Base-by-base conservation (phyloP, 2,329 filamentous ascomycete genomes). In the Nothophoma quercina region DNA sequence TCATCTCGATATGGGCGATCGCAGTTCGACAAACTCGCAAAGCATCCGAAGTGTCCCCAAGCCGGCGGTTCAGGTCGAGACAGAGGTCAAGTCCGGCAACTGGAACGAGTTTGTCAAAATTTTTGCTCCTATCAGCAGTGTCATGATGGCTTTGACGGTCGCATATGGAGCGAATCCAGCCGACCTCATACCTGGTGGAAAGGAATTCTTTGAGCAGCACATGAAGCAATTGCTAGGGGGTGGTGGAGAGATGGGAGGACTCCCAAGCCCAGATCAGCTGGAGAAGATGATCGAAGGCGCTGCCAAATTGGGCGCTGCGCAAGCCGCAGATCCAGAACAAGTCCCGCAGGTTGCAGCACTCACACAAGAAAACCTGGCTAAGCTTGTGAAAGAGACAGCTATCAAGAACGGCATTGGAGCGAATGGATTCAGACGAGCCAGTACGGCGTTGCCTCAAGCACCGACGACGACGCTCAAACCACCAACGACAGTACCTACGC, bases 41-140 rank as follows among this genome's bases (percentile, higher is more conserved):
- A 74, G 48, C 61, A 74, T 70, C 19, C 65, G 69, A 15, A 69
- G 55, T 22, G 62, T 72, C 2, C 64, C 71, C 2, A 56, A 58
- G 10, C 70, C 72, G 10, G 78, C 78, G 5, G 76, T 78, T 28
- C 70, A 69, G 21, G 80, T 81, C 35, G 76, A 78, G 21, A 81
- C 79, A 0, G 73, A 81, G 45, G 77, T 81, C 38, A 80, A 79
- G 55, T 76, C 74, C 8, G 76, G 77, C 8, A 78, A 77, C 19
- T 78, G 78, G 78, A 79, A 81, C 40, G 79, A 81, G 43, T 81
- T 81, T 53, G 70, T 81, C 34, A 78, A 78, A 53, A 81, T 81
- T 23, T 81, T 81, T 57, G 78, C 78, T 1, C 79, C 79, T 0
- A 77, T 82, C 36, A 80, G 78, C 4, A 78, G 78, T n/a, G 75